A percentile compares a stretch with the other conserved stretches of the same genome.
These are phyloP conservation scores for Phialophora expanda DNA, from an alignment of 2,329 filamentous ascomycete genomes.

Conservation along the genomic window DNA sequence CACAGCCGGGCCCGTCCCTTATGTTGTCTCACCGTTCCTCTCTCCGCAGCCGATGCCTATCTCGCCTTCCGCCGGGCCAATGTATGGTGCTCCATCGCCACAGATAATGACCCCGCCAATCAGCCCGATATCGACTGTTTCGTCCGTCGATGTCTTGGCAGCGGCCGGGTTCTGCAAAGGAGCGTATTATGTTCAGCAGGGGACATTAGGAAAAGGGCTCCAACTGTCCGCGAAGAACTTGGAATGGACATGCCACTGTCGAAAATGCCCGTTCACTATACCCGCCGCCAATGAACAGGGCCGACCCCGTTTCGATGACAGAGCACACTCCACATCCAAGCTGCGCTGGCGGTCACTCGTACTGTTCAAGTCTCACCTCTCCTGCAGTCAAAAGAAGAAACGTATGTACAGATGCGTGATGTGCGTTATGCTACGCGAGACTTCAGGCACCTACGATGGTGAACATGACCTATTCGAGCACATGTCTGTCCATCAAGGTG, in stretches of 20 bases:
- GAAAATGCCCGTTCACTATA: conserved; percentile 27
- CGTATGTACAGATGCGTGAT: conserved; percentile 28
- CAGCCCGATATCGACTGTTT: conserved; percentile 24
- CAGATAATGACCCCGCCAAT: conserved; percentile 27
- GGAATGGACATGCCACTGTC: conserved; percentile 30
- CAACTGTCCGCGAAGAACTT: conserved; percentile 27
- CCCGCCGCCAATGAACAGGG: conserved; percentile 27
- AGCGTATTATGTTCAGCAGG: conserved; percentile 27
- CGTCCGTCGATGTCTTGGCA: conserved; percentile 16
- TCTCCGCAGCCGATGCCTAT: conserved; percentile 13
- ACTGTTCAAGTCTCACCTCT: conserved; percentile 31
- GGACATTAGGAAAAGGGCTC: conserved; percentile 21
- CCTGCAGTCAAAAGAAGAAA: conserved; percentile 16
- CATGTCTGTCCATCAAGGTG: conserved; percentile 22
- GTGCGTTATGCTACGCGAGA: conserved; percentile 21
- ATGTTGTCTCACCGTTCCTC: conserved; percentile 11
- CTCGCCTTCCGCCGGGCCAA: conserved; percentile 19
- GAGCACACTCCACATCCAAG: conserved; percentile 15
- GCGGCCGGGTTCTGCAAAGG: conserved; percentile 29
- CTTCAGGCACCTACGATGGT: conserved; percentile 16
- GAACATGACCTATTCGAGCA: conserved; percentile 29
- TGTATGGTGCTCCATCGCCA: conserved; percentile 13
- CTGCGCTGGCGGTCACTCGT: conserved; percentile 30
- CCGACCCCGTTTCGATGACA: conserved; percentile 30
- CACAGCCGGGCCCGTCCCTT: conserved; percentile 12